Conservation (phyloP, 805 yeast genomes). For the Candida railenensis region DNA sequence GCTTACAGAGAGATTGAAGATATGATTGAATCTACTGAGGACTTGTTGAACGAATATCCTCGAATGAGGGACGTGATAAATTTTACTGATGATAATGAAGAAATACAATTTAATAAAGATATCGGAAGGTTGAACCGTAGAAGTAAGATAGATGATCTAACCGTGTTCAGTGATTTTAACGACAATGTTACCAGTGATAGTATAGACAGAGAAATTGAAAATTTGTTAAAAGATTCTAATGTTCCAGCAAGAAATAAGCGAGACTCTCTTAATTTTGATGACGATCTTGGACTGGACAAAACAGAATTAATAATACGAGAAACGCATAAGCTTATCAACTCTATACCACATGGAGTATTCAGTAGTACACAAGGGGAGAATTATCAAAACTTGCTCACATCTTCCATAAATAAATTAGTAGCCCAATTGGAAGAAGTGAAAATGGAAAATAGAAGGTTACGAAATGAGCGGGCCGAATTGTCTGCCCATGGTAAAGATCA, state of each 20-base stretch:
- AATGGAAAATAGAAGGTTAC: not conserved
- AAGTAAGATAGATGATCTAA: not conserved
- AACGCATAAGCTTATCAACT: constrained; percentile 26
- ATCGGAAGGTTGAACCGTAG: not conserved
- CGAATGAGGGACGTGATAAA: not conserved
- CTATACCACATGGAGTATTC: constrained; percentile 19
- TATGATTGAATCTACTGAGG: not conserved
- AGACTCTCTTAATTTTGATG: not conserved
- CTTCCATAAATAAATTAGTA: constrained; percentile 27
- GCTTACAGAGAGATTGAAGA: not conserved
- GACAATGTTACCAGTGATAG: not conserved
- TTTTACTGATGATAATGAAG: not conserved
- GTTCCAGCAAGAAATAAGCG: not conserved
- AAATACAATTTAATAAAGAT: not conserved
- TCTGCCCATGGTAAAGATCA: not conserved
- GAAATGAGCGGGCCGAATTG: not conserved
- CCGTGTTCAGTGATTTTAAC: constrained; percentile 2
- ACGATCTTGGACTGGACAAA: constrained; percentile 7
- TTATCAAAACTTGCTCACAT: constrained; percentile 22
- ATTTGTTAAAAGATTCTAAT: not conserved
- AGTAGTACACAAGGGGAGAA: constrained; percentile 24
- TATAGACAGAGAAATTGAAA: not conserved
- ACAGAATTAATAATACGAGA: constrained; percentile 24
- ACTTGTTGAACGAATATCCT: not conserved
- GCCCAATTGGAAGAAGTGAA: constrained; percentile 11